Base-by-base conservation (phyloP, 306 rosid genomes). In the Sindora glabra region DNA sequence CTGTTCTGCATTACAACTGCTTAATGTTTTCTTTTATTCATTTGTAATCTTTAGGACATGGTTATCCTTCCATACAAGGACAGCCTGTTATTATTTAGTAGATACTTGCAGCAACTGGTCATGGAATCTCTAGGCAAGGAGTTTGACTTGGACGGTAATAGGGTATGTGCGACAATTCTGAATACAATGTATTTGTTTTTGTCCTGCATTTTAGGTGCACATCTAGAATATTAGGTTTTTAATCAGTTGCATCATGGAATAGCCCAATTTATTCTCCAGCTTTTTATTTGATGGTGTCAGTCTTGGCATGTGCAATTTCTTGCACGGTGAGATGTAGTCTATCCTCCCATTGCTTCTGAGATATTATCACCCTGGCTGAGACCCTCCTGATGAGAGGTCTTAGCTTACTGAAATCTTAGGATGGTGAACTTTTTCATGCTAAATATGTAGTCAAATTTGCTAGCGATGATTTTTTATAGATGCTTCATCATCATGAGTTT, bases 111-210 rank as follows among this genome's bases (percentile, higher is more conserved):
- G 74, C 99, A 92, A 77, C 69, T 92, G 72, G 99, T 92, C 75
- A 92, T 92, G 99, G 99, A 92, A 80, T 92, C 99, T 54, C 71
- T 92, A 62, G 99, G 99, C 68, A 92, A 92, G 70, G 99, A 92
- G 82, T 92, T 83, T 78, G 99, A 92, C 84, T 87, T 92, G 75
- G 90, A 89, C 25, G 99, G 99, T 36, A 86, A 92, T 77, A 81
- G 90, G 90, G 99, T 92, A 86, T 57, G 78, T 70, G 49, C 36
- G 13, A 58, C 33, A 66, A 32, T 62, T 52, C 26, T 10, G 37
- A 50, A 10, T 22, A 13, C 30, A 48, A 38, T 15, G 36, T 42
- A 42, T 60, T 68, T 51, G 26, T 56, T n/a, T 5, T 59, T 9
- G 12, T 30, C 21, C 25, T 45, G 5, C n/a, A 13, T 50, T 56